Evolutionary conservation across 2,329 filamentous ascomycete genomes (phyloP).

Genomic region (Fusarium gaditjirri): DNA sequence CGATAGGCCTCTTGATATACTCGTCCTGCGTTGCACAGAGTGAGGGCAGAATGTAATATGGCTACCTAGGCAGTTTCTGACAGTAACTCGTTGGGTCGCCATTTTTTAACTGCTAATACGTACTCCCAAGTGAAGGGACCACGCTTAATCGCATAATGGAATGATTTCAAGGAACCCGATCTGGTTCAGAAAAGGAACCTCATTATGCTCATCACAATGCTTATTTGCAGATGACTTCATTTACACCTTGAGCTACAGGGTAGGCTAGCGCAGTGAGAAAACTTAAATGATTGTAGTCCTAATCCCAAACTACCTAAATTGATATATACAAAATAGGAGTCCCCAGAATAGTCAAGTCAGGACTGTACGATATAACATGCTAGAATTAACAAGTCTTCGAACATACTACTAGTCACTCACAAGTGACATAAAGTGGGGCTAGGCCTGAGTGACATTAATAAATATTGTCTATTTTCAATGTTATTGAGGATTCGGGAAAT

Average conservation of each 20-base stretch:
- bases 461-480: too few relatives aligned
- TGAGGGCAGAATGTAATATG: not conserved
- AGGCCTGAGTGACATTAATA: not conserved
- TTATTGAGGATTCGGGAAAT: not conserved
- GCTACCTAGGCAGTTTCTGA: not conserved
- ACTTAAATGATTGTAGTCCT: not conserved
- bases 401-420: not conserved
- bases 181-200: not conserved
- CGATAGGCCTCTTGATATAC: not conserved
- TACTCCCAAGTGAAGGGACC: not conserved
- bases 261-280: not conserved
- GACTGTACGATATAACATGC: not conserved
- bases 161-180: too few relatives aligned
- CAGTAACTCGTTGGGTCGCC: not conserved
- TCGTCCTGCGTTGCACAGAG: not conserved
- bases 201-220: not conserved
- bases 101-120: not conserved
- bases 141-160: not conserved
- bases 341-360: not conserved
- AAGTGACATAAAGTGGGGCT: not conserved
- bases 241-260: not conserved
- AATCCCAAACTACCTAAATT: not conserved
- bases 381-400: not conserved
- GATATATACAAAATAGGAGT: not conserved
- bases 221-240: not conserved